Evolutionary conservation across 768 basidiomycete genomes (phyloP), one percentile per base, ranked within the genome.

Genomic region (Tricholoma furcatifolium): DNA sequence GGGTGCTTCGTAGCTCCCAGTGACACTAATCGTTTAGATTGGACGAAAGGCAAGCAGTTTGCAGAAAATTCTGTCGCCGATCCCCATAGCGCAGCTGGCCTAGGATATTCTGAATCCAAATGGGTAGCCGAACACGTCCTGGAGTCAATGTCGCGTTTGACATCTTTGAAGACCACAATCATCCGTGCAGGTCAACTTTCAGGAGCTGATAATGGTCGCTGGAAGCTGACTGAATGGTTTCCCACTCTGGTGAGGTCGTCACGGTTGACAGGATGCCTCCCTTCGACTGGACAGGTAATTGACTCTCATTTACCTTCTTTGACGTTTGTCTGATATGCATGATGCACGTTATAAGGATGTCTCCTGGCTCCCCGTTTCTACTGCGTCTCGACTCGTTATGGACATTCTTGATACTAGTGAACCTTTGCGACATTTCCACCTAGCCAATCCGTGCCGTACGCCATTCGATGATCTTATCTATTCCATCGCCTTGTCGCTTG

Each of bases 41-140:
- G 47, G 46, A 34, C 46, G 6, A 24, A 34, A 23, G 53, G 38
- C 23, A 24, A 17, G 6, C 20, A 21, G 14, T 42, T 43, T 27
- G 38, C 20, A 4, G 69, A 69, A 44, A 50, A 32, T 2, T 58
- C 59, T 14, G 49, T 65, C 14, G 9, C 41, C 11, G 63, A 65
- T 42, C 59, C 67, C 3, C 41, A 57, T 23, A 45, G 60, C 6
- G 60, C 67, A 17, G 45, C 64, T 41, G 69, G 66, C 2, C 57
- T 47, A 7, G 76, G 76, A 4, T 78, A 78, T 55, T 60, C 60
- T 20, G 72, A 75, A 47, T 70, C 70, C 17, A 77, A 77, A 63
- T 76, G 73, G 73, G 69, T 78, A 9, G 65, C 69, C 2, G 78
- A 80, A 54, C 54, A 64, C 4, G 64, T 78, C 17, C 56, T 74